Base-by-base conservation (phyloP, 106 monocot species). In the Dioscorea alata region DNA sequence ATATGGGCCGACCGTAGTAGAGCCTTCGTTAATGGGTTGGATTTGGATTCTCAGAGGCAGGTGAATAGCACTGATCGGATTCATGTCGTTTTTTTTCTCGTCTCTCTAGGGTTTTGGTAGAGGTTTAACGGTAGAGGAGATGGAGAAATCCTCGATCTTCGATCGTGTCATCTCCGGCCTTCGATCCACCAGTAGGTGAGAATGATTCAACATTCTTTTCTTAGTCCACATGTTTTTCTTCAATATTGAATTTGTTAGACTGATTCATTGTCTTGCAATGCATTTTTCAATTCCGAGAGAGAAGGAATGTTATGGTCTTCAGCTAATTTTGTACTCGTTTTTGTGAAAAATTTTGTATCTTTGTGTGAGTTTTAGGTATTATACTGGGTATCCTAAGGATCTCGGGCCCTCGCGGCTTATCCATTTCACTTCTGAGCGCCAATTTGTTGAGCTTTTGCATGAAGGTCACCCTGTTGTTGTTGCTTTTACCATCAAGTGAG, bases 381-480 rank as follows among this genome's bases (percentile, higher is more conserved):
- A 91, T 61, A 91, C 91, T 68, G 94, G 94, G 65, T 85, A 95
- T 71, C 91, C 94, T 13, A 95, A 88, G 74, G 88, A 95, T 75
- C 58, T 88, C 6, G 91, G 88, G 49, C 94, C 91, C 31, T 88
- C 91, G 8, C 66, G 75, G 33, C 63, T 95, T 24, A 83, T 95
- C 42, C 83, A 88, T 73, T 95, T 95, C 57, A 86, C 85, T 0
- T 95, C 91, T 20, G 91, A 95, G 75, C 85, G 91, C 28, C 88
- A 95, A 48, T 95, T 95, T 48, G 78, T 95, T 69, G 79, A 95
- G 79, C 85, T 91, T 18, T 73, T 95, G 33, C 88, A 95, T 67
- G 88, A 91, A 78, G 94, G 94, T 22, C 79, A 33, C 23, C 94
- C 91, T 51, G 79, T 95, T 17, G 91, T 84, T 33, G 91, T 88